phyloP scores from a whole-genome alignment of 768 basidiomycete genomes.

The Arthromyces matolae region DNA sequence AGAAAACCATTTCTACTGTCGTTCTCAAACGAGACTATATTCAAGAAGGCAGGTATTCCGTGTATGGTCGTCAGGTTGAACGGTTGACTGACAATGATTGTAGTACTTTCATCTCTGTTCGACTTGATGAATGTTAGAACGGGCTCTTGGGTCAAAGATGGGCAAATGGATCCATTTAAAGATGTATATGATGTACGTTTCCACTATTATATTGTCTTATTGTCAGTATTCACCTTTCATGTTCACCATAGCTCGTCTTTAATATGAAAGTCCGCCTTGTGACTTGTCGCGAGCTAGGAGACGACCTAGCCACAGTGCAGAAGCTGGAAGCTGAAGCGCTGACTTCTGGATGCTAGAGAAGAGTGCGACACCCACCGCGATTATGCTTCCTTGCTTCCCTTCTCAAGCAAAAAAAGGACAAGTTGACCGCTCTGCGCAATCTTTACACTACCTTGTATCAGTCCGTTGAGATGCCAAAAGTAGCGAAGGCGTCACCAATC shows the following conservation, averaged over 20 bases:
- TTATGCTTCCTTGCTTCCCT: slow-evolving; percentile 41
- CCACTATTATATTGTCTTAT: too few relatives aligned
- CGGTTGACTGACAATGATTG: not conserved
- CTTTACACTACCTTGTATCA: slow-evolving; percentile 24
- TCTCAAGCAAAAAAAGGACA: too few relatives aligned
- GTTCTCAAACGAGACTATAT: not conserved
- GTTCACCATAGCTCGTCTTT: slow-evolving; percentile 27
- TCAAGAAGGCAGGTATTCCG: not conserved
- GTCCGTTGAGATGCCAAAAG: slow-evolving; percentile 26
- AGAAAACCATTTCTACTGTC: not conserved
- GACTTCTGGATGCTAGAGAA: slow-evolving; percentile 25
- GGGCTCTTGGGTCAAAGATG: not conserved
- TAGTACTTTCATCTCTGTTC: not conserved
- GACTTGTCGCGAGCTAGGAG: slow-evolving; percentile 25
- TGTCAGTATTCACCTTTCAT: too few relatives aligned
- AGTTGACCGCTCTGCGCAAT: slow-evolving; percentile 26
- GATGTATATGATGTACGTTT: too few relatives aligned
- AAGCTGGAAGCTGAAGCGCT: slow-evolving; percentile 18
- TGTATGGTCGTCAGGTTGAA: not conserved
- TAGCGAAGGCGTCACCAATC: slow-evolving; percentile 19
- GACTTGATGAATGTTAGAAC: not conserved
- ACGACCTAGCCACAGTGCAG: slow-evolving; percentile 15
- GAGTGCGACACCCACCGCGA: slow-evolving; percentile 29
- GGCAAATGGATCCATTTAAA: not conserved
- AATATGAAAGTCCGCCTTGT: slow-evolving; percentile 28